These are phyloP conservation scores for Hemisphaericaspora subhashii DNA, from an alignment of 1,139 yeast species.

Conservation along the genomic window DNA sequence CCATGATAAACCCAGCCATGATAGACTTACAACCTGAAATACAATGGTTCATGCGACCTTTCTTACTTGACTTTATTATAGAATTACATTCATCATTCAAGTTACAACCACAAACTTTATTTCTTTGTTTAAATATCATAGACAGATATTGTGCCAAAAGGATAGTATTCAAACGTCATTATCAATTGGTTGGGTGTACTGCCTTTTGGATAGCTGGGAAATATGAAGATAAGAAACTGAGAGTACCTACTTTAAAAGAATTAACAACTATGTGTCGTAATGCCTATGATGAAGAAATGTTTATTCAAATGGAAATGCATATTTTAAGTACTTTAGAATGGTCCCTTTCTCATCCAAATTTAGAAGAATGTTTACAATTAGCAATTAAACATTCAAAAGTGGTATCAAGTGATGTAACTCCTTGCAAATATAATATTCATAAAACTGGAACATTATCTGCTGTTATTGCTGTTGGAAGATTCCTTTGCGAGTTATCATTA, in stretches of 20 bases:
- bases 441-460: constrained; percentile 40
- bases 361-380: constrained; percentile 62
- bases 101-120: constrained; percentile 76
- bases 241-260: constrained; percentile 81
- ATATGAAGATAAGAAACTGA: constrained; percentile 81
- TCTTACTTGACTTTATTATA: constrained; percentile 74
- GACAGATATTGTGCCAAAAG: constrained; percentile 92
- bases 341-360: constrained; percentile 64
- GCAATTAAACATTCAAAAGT: constrained; percentile 39
- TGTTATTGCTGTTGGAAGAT: constrained; percentile 58
- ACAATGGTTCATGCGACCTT: constrained; percentile 92
- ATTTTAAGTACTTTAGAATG: constrained; percentile 82
- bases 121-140: constrained; percentile 74
- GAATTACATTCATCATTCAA: constrained; percentile 80
- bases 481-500: constrained; percentile 73
- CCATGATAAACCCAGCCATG: constrained; percentile 58
- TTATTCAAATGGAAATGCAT: constrained; percentile 93
- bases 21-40: constrained; percentile 91
- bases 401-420: constrained; percentile 24
- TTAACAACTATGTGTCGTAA: constrained; percentile 77
- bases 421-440: constrained; percentile 30
- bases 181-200: constrained; percentile 89
- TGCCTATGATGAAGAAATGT: constrained; percentile 87
- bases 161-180: constrained; percentile 88
- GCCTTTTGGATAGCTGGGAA: constrained; percentile 96